These are phyloP conservation scores for Termitomyces eurrhizus DNA, from an alignment of 768 basidiomycete species.

Conservation along the genomic window DNA sequence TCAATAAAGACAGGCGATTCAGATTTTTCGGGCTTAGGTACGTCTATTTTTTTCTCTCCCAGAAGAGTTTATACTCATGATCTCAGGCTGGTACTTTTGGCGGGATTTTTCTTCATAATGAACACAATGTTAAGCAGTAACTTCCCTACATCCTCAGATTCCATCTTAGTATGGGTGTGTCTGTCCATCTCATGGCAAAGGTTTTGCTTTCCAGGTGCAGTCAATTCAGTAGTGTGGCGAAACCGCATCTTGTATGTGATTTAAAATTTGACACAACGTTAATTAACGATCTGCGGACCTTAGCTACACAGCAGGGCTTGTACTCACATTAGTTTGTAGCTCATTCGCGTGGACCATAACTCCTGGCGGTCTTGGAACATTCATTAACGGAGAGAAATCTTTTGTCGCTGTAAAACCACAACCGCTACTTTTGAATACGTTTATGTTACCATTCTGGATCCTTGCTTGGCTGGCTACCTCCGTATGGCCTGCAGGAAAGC, in stretches of 20 bases:
- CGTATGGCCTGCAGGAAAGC: conserved; percentile 1
- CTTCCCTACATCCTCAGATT: neutral
- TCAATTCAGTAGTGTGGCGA: neutral
- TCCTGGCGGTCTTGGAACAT: neutral
- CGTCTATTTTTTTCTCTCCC: neutral
- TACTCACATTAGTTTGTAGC: neutral
- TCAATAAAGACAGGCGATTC: neutral
- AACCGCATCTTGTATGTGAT: neutral
- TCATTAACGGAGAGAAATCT: neutral
- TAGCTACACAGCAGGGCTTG: neutral
- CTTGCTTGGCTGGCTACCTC: conserved; percentile 10
- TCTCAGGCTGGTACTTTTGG: neutral
- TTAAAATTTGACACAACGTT: neutral
- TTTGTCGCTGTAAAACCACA: neutral
- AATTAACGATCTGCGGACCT: neutral
- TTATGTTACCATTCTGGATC: conserved; percentile 5
- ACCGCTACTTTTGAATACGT: conserved; percentile 1
- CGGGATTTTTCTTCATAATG: neutral
- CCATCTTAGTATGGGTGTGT: neutral
- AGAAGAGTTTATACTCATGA: neutral
- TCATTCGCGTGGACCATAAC: neutral
- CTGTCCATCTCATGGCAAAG: neutral
- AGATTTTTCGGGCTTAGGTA: neutral
- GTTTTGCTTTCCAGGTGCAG: neutral
- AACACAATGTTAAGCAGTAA: neutral